Evolutionary conservation across 768 basidiomycete species (phyloP), one percentile per base, ranked within the genome.

Genomic region (Lentinus tigrinus): DNA sequence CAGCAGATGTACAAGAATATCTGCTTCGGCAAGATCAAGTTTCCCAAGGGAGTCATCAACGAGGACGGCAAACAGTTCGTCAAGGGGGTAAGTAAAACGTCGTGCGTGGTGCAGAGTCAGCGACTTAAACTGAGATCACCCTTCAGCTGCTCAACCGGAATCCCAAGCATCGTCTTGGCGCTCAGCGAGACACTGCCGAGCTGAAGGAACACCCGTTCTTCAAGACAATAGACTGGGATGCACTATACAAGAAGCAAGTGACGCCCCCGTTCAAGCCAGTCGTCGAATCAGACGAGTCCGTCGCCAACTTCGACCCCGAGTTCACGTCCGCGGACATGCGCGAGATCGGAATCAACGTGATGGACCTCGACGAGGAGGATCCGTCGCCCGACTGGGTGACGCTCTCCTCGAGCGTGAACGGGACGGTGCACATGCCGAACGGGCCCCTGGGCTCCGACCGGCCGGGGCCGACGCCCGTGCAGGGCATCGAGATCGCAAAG

Each of bases 1-100:
- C 96, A 99, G 72, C 93, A 96, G 75, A 99, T 99, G 97, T 99
- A 99, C 78, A 95, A 95, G 80, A 94, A 91, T 75, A 93, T 93
- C 64, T 97, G 95, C 71, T 99, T 98, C 73, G 97, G 97, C 58
- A 98, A 98, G 81, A 98, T 98, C 70, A 82, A 95, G 52, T 98
- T 98, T 77, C 97, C 97, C 4, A 90, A 93, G 68, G 95, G 91
- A 52, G 95, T 98, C 34, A 98, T 98, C 65, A 88, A 88, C 59
- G 97, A 99, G 67, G 95, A 98, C 47, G 97, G 97, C 47, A 99
- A 99, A 76, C 90, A 95, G 76, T 99, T 98, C 65, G 97, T 99
- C 67, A 98, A 98, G 75, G 94, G 93, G 62, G 95, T 98, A 65
- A 77, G 93, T 9, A n/a, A 49, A n/a, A 34, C 31, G 54, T 56